Conservation (phyloP, 768 basidiomycete genomes). For the Agrocybe pediades region DNA sequence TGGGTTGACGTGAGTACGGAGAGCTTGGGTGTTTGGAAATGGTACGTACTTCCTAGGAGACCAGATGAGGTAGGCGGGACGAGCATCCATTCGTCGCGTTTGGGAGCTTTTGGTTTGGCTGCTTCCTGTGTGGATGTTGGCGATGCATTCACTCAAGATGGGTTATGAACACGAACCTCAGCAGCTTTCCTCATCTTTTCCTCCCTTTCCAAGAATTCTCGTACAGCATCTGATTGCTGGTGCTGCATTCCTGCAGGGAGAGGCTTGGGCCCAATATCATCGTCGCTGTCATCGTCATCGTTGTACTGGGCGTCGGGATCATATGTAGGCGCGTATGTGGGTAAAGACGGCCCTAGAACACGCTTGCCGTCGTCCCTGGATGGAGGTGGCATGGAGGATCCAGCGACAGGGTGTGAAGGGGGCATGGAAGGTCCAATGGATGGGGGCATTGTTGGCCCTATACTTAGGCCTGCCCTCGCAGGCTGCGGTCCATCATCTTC, state of each 20-base stretch:
- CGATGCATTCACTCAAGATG: background rate
- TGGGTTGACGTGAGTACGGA: background rate
- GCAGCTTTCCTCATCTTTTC: slow-evolving; percentile 70
- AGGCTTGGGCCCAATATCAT: slow-evolving; percentile 85
- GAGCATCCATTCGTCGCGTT: slow-evolving; percentile 98
- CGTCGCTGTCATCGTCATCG: slow-evolving; percentile 52
- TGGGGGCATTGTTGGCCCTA: slow-evolving; percentile 15
- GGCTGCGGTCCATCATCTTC: slow-evolving; percentile 70
- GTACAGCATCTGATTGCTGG: slow-evolving; percentile 62
- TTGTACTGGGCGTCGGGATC: slow-evolving; percentile 25
- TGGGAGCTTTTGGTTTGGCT: slow-evolving; percentile 69
- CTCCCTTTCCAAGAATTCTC: slow-evolving; percentile 85
- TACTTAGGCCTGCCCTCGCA: slow-evolving; percentile 7
- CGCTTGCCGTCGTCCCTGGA: slow-evolving; percentile 32
- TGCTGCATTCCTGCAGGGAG: slow-evolving; percentile 49
- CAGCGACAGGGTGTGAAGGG: slow-evolving; percentile 5
- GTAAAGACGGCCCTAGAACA: slow-evolving; percentile 56
- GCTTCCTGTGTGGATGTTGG: slow-evolving; percentile 55
- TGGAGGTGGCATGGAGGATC: slow-evolving; percentile 19
- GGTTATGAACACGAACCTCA: slow-evolving; percentile 50
- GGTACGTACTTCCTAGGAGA: slow-evolving; percentile 67
- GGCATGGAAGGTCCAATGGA: background rate
- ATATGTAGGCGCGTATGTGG: slow-evolving; percentile 37
- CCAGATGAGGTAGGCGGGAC: slow-evolving; percentile 86
- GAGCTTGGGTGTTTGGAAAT: background rate